Evolutionary conservation across 148 eudicot genomes (phyloP).

Genomic region (Polygonum aviculare): DNA sequence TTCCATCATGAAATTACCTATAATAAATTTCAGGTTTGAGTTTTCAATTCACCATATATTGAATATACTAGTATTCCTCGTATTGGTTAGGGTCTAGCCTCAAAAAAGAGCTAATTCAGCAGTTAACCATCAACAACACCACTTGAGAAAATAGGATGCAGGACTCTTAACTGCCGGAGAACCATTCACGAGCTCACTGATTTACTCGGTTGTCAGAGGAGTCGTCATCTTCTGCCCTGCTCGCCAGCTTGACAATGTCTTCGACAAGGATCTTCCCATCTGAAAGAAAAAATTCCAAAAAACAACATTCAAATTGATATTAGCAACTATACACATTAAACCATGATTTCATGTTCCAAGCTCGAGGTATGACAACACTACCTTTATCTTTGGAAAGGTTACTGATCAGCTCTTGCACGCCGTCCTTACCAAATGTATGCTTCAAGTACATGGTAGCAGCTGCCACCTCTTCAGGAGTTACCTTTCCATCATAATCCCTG

Average conservation of each 20-base stretch:
- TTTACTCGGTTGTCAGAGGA: not conserved
- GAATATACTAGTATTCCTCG: not conserved
- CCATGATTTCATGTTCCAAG: not conserved
- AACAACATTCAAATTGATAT: not conserved
- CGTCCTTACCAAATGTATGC: conserved; percentile 71
- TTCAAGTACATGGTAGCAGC: conserved; percentile 72
- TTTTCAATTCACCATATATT: not conserved
- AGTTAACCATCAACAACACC: not conserved
- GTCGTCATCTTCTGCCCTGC: conserved; percentile 36
- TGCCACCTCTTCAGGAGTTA: conserved; percentile 80
- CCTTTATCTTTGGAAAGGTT: conserved; percentile 71
- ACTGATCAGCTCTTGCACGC: conserved; percentile 69
- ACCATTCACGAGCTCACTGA: not conserved
- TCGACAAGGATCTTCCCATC: conserved; percentile 81
- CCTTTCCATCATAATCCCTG: conserved; percentile 88
- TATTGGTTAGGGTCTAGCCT: not conserved
- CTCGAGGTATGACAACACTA: conserved; percentile 12
- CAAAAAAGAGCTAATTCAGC: not conserved
- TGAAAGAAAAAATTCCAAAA: conserved; percentile 16
- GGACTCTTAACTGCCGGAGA: not conserved
- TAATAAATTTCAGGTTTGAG: not conserved
- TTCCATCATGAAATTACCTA: not conserved
- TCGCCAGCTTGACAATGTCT: conserved; percentile 67
- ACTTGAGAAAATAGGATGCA: not conserved
- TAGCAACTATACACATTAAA: not conserved